Percentiles rank a stretch among this genome's conserved stretches.
These are phyloP conservation scores for Clitopilus hobsonii DNA, from an alignment of 768 basidiomycete genomes.

Conservation along the genomic window DNA sequence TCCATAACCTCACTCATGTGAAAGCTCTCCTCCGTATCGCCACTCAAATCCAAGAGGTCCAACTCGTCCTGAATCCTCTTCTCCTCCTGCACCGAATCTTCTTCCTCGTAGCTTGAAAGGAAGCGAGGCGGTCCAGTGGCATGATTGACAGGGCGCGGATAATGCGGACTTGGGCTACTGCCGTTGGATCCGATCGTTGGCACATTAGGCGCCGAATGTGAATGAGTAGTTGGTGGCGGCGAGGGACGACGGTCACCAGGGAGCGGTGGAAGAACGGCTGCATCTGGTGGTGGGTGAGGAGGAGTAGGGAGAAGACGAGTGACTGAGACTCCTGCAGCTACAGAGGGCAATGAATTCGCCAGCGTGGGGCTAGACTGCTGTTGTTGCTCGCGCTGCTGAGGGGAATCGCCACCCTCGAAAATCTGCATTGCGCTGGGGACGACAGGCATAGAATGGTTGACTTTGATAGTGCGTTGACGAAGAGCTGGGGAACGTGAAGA, in stretches of 20 bases:
- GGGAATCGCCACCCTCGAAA: conserved; percentile 31
- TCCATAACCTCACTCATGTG: conserved; percentile 44
- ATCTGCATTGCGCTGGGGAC: conserved; percentile 55
- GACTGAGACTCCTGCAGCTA: conserved; percentile 27
- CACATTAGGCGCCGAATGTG: neutral
- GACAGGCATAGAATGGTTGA: conserved; percentile 60
- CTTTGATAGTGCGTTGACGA: conserved; percentile 44
- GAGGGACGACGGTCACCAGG: conserved; percentile 13
- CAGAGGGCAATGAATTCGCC: conserved; percentile 36
- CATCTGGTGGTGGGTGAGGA: conserved; percentile 35
- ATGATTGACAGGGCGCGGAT: conserved; percentile 63
- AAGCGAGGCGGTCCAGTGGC: conserved; percentile 47
- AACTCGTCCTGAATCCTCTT: conserved; percentile 51
- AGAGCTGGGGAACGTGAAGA: conserved; percentile 45
- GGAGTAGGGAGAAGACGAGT: conserved; percentile 37
- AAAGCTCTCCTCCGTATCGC: conserved; percentile 50
- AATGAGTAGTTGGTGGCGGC: conserved; percentile 21
- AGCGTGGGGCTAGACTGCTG: conserved; percentile 44
- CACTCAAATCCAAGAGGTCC: conserved; percentile 38
- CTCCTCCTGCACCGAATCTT: conserved; percentile 66
- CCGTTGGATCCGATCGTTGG: neutral
- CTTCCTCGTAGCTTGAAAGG: conserved; percentile 47
- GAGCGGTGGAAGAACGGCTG: conserved; percentile 29
- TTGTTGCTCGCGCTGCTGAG: conserved; percentile 32
- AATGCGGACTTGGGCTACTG: conserved; percentile 34